These are phyloP conservation scores for Fonsecaea monophora DNA, from an alignment of 2,329 filamentous ascomycete genomes.

Conservation along the genomic window DNA sequence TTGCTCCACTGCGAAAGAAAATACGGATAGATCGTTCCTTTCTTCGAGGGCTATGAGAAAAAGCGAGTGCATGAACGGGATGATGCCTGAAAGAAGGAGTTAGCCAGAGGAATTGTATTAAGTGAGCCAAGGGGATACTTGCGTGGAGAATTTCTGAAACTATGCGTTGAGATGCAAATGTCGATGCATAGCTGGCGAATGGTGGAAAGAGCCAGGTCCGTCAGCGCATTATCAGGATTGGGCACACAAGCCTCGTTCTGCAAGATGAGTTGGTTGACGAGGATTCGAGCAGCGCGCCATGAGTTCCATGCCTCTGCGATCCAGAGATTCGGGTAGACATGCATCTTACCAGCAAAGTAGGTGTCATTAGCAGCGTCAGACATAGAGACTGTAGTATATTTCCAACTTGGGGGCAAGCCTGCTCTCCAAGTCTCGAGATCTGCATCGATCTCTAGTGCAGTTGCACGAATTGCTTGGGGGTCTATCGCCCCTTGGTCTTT, in stretches of 20 bases:
- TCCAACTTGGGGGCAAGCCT: slow-evolving; percentile 17
- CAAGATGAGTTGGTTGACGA: slow-evolving; percentile 21
- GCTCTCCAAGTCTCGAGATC: slow-evolving; percentile 23
- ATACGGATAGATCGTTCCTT: slow-evolving; percentile 5
- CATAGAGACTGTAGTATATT: slow-evolving; percentile 3
- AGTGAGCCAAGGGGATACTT: neutral
- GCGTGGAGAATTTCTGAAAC: slow-evolving; percentile 21
- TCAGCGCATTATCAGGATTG: neutral
- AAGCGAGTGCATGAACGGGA: slow-evolving; percentile 21
- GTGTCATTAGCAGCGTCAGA: neutral
- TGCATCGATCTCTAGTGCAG: slow-evolving; percentile 25
- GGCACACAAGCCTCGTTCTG: slow-evolving; percentile 6
- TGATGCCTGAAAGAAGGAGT: slow-evolving; percentile 11
- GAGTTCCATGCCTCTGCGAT: slow-evolving; percentile 31
- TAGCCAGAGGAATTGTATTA: neutral
- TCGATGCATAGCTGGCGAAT: slow-evolving; percentile 20
- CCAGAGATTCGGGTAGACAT: slow-evolving; percentile 25
- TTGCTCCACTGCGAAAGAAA: slow-evolving; percentile 20
- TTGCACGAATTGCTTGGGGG: slow-evolving; percentile 2
- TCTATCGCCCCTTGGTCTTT: slow-evolving; percentile 6
- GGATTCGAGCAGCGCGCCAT: slow-evolving; percentile 21
- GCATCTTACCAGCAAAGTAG: slow-evolving; percentile 5
- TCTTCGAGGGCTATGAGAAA: slow-evolving; percentile 18
- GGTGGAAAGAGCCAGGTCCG: neutral
- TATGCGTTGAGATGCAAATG: slow-evolving; percentile 21